Conservation (phyloP, 306 rosid genomes). For the Abrus pulchellus region DNA sequence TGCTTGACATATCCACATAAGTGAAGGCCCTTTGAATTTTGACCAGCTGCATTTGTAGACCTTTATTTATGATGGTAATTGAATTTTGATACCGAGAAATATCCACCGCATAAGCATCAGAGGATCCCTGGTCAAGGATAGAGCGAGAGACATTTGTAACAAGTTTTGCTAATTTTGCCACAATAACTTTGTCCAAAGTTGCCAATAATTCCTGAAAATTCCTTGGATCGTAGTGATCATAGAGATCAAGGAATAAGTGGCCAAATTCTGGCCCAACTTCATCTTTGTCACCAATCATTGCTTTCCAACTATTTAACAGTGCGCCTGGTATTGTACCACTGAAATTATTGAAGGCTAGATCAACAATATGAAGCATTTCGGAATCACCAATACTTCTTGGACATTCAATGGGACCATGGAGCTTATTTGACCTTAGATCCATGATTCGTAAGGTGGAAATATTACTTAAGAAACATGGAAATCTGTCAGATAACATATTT, state of each 20-base stretch:
- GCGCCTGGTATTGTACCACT: constrained; percentile 3
- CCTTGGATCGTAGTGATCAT: too few relatives aligned
- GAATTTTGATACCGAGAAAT: constrained; percentile 22
- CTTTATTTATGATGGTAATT: constrained; percentile 3
- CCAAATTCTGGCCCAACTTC: too few relatives aligned
- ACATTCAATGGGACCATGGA: too few relatives aligned
- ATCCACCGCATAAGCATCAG: too few relatives aligned
- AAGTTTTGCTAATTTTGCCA: too few relatives aligned
- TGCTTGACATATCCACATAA: constrained; percentile 50
- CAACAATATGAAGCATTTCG: constrained; percentile 2
- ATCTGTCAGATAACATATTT: not conserved
- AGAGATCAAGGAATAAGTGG: too few relatives aligned
- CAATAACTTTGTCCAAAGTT: too few relatives aligned
- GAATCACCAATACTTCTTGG: not conserved
- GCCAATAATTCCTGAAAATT: too few relatives aligned
- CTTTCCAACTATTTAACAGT: constrained; percentile 17
- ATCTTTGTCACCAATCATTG: constrained; percentile 3
- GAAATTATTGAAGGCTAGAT: constrained; percentile 40
- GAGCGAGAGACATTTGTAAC: too few relatives aligned
- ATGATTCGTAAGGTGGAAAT: not conserved
- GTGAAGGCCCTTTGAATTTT: constrained; percentile 38
- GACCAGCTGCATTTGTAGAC: not conserved
- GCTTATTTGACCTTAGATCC: not conserved
- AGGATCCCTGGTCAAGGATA: too few relatives aligned
- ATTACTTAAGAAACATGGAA: constrained; percentile 19